Percentiles rank a stretch among this genome's conserved stretches.
phyloP scores from a whole-genome alignment of 2,329 filamentous ascomycete genomes.

The Botrytis sinoallii region DNA sequence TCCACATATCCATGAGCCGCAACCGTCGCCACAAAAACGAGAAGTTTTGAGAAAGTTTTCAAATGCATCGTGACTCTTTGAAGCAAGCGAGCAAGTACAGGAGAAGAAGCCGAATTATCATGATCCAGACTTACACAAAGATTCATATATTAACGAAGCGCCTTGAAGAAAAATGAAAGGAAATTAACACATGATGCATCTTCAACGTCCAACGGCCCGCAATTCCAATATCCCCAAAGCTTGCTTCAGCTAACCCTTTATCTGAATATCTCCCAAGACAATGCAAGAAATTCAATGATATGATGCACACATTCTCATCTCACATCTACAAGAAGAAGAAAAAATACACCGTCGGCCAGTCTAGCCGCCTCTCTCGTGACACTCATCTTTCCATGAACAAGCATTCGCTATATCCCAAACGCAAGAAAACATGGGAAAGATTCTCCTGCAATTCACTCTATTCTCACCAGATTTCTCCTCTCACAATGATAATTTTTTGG shows the following conservation, averaged over 20 bases:
- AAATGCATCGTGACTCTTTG: conserved; percentile 2
- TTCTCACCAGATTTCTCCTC: not conserved
- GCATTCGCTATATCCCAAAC: not conserved
- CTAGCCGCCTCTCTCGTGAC: not conserved
- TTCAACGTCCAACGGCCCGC: not conserved
- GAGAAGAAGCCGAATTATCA: not conserved
- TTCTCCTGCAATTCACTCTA: not conserved
- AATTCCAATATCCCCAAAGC: not conserved
- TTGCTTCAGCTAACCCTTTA: not conserved
- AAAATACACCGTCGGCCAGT: conserved; percentile 16
- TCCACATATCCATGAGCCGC: conserved; percentile 28
- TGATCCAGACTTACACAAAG: not conserved
- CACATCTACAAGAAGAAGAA: not conserved
- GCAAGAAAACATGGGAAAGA: not conserved
- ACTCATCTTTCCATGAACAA: conserved; percentile 10
- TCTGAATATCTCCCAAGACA: no score
- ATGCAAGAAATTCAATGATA: not conserved
- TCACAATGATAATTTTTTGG: not conserved
- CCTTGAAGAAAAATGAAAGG: no score
- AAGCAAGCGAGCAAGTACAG: not conserved
- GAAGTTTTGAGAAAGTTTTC: conserved; percentile 19
- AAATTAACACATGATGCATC: not conserved
- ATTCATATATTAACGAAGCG: not conserved
- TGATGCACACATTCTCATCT: not conserved
- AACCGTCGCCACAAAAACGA: conserved; percentile 22